Evolutionary conservation across 169 alveolate genomes (phyloP).

Genomic region (Eimeria sp.): DNA sequence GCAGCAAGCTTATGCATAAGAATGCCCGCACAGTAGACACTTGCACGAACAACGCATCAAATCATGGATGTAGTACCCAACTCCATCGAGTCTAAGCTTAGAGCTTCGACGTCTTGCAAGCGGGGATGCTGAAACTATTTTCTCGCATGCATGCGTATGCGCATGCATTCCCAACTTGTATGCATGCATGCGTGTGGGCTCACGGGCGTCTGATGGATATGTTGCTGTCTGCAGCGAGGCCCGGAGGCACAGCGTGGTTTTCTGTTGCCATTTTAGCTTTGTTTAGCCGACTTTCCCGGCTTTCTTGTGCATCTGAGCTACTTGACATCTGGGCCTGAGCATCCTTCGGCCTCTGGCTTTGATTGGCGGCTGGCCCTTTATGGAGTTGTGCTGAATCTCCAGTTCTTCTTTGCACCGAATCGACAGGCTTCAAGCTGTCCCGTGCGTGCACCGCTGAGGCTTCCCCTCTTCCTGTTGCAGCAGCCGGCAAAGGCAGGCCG

Average conservation of each 20-base stretch:
- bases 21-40: neutral
- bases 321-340: neutral
- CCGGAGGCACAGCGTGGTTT: conserved; percentile 48
- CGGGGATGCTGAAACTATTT: neutral
- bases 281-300: neutral
- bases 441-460: neutral
- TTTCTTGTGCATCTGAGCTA: neutral
- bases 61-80: neutral
- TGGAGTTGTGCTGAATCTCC: neutral
- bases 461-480: neutral
- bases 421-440: neutral
- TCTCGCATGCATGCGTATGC: neutral
- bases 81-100: neutral
- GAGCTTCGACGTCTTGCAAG: neutral
- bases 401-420: neutral
- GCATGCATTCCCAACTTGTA: no score
- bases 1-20: neutral
- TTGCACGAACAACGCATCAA: no score
- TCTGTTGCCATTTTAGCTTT: neutral
- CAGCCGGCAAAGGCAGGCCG: neutral
- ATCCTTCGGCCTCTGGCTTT: neutral
- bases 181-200: neutral
- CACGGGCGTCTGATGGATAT: conserved; percentile 52
- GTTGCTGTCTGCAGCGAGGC: conserved; percentile 16
- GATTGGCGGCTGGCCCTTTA: neutral